These are phyloP conservation scores for Fusarium liriodendri DNA, from an alignment of 2,329 filamentous ascomycete species.

Conservation along the genomic window DNA sequence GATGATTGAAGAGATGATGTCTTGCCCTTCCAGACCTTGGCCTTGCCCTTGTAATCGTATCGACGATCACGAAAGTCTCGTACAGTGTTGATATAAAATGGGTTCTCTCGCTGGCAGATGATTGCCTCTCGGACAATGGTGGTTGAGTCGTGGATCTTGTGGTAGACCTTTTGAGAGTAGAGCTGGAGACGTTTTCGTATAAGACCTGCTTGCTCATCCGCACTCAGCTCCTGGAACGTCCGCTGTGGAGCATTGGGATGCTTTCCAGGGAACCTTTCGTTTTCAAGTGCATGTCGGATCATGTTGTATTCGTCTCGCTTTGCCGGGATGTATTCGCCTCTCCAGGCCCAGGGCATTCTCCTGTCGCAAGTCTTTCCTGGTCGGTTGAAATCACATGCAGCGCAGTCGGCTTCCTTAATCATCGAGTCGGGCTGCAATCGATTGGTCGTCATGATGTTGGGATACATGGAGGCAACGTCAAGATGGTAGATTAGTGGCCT, in stretches of 20 bases:
- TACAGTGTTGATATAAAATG: slow-evolving; percentile 97
- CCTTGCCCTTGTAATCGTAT: slow-evolving; percentile 98
- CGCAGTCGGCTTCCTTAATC: slow-evolving; percentile 95
- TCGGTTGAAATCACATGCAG: slow-evolving; percentile 97
- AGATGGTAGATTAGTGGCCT: slow-evolving; percentile 95
- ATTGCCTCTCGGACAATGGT: slow-evolving; percentile 96
- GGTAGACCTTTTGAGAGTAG: slow-evolving; percentile 98
- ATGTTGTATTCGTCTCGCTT: slow-evolving; percentile 99
- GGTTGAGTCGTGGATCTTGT: slow-evolving; percentile 96
- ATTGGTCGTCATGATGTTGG: slow-evolving; percentile 99
- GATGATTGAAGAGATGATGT: slow-evolving; percentile 86
- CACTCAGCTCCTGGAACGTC: slow-evolving; percentile 82
- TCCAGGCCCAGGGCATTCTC: slow-evolving; percentile 95
- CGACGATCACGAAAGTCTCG: slow-evolving; percentile 95
- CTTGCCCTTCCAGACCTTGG: slow-evolving; percentile 99
- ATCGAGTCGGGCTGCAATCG: slow-evolving; percentile 98
- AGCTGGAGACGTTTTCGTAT: slow-evolving; percentile 89
- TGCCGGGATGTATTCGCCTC: slow-evolving; percentile 95
- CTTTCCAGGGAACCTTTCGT: slow-evolving; percentile 90
- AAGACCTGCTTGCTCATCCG: slow-evolving; percentile 84
- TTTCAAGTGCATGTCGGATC: slow-evolving; percentile 91
- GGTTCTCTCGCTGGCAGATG: slow-evolving; percentile 97
- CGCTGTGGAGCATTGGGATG: slow-evolving; percentile 75
- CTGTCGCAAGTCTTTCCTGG: slow-evolving; percentile 98
- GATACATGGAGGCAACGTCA: slow-evolving; percentile 99